phyloP scores from a whole-genome alignment of 2,329 filamentous ascomycete species.

The Trichoderma brevicompactum region DNA sequence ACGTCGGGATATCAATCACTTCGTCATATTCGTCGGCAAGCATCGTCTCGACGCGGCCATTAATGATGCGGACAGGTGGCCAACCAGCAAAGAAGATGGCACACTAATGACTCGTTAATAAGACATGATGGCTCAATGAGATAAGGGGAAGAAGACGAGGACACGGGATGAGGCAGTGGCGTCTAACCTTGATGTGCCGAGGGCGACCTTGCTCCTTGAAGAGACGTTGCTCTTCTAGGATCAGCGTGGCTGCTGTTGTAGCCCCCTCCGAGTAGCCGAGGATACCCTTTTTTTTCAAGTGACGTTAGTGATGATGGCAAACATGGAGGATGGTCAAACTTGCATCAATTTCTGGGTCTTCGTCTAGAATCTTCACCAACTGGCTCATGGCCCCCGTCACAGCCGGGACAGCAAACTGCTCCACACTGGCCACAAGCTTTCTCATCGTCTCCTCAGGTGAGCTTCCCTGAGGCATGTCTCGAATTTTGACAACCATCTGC shows the following conservation, averaged over 20 bases:
- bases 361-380: constrained; percentile 51
- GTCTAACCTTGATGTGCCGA: constrained; percentile 44
- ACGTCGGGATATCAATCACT: constrained; percentile 56
- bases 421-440: constrained; percentile 47
- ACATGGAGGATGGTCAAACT: background rate
- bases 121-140: constrained; percentile 41
- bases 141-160: background rate
- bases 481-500: constrained; percentile 55
- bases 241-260: constrained; percentile 56
- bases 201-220: constrained; percentile 39
- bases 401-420: constrained; percentile 30
- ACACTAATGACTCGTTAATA: constrained; percentile 38
- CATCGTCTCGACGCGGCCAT: constrained; percentile 47
- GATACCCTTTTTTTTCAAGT: constrained; percentile 46
- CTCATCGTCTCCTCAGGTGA: constrained; percentile 61
- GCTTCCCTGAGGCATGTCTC: constrained; percentile 57
- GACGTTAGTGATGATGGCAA: background rate
- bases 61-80: constrained; percentile 53
- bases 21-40: constrained; percentile 54
- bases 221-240: constrained; percentile 55
- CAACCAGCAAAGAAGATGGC: constrained; percentile 59
- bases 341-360: constrained; percentile 42
- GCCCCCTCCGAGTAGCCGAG: constrained; percentile 66
- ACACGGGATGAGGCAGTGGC: constrained; percentile 22
- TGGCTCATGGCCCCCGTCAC: constrained; percentile 32